Evolutionary conservation across 2,329 filamentous ascomycete species (phyloP), one percentile per base, ranked within the genome.

Genomic region (Diaporthe sp.): DNA sequence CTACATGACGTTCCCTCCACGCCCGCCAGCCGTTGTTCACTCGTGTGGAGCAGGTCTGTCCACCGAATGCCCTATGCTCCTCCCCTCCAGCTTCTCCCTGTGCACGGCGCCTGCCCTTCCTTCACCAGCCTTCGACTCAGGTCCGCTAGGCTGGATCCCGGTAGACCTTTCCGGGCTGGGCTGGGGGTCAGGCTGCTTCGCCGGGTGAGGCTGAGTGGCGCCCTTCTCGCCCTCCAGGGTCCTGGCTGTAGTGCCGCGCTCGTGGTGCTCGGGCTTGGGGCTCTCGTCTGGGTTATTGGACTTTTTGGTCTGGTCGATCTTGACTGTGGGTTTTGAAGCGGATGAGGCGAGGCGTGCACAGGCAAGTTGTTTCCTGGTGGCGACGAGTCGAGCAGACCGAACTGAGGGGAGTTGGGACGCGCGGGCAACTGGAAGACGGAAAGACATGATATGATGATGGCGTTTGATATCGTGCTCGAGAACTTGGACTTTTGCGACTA

Each of bases 1-100:
- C n/a, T 28, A 61, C 70, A 72, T 37, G 13, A 42, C 42, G 17
- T 60, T 42, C 31, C 55, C 55, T 37, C 70, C 55, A 61, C 70
- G 37, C 7, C 22, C 70, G 25, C 15, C 53, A 25, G 70, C 37
- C 28, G 55, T 51, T 7, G 25, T 49, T 17, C 55, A 39, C n/a
- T 25, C 55, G 17, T 34, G 22, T 1, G 17, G 53, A 55, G 57
- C 37, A 7, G 55, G 39, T 13, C 13, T 72, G 39, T 25, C 28
- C 28, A 72, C 28, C 13, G 55, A 72, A 28, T 72, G 55, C 70
- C 13, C 53, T 3, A 37, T 60, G 19, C 25, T 49, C 12, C 70
- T 58, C n/a, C 58, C 55, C 22, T 61, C 55, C 22, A 58, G n/a
- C 22, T 51, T 25, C n/a, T 46, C 31, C 42, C 9, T 58, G 39